Evolutionary conservation across 257 asterid species (phyloP).

Genomic region (Striga asiatica): DNA sequence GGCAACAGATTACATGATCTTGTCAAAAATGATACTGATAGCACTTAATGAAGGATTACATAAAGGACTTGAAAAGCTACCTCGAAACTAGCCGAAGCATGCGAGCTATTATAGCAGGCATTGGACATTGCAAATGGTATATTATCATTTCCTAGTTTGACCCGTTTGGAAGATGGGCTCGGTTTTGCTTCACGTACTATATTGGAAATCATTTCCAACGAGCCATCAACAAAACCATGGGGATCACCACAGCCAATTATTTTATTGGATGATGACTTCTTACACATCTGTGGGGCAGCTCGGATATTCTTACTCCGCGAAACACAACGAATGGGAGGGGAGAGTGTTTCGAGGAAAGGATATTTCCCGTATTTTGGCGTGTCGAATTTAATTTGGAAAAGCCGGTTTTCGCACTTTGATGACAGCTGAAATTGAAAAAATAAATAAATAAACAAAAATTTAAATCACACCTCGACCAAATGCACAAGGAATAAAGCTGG

Average conservation of each 20-base stretch:
- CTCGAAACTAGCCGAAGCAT: slow-evolving; percentile 35
- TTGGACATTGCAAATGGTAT: slow-evolving; percentile 27
- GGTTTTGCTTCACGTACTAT: slow-evolving; percentile 76
- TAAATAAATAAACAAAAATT: slow-evolving; percentile 6
- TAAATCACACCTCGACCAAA: too few species aligned
- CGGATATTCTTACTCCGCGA: slow-evolving; percentile 54
- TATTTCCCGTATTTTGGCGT: slow-evolving; percentile 37
- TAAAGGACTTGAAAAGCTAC: slow-evolving; percentile 24
- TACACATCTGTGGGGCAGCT: slow-evolving; percentile 34
- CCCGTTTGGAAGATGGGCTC: slow-evolving; percentile 71
- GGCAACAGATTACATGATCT: slow-evolving; percentile 19
- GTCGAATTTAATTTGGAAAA: slow-evolving; percentile 59
- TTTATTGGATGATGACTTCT: slow-evolving; percentile 30
- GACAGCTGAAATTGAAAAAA: slow-evolving; percentile 59
- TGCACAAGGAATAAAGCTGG: too few species aligned
- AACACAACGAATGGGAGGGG: slow-evolving; percentile 68
- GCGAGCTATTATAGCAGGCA: slow-evolving; percentile 30
- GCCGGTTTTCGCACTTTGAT: slow-evolving; percentile 75
- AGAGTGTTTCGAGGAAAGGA: slow-evolving; percentile 48
- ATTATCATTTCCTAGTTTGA: slow-evolving; percentile 75
- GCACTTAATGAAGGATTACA: background rate
- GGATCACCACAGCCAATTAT: slow-evolving; percentile 43
- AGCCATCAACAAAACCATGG: slow-evolving; percentile 41
- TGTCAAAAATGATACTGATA: slow-evolving; percentile 5
- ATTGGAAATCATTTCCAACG: slow-evolving; percentile 41